These are phyloP conservation scores for Pythium graminicola DNA, from an alignment of 352 stramenopile genomes.

Conservation along the genomic window DNA sequence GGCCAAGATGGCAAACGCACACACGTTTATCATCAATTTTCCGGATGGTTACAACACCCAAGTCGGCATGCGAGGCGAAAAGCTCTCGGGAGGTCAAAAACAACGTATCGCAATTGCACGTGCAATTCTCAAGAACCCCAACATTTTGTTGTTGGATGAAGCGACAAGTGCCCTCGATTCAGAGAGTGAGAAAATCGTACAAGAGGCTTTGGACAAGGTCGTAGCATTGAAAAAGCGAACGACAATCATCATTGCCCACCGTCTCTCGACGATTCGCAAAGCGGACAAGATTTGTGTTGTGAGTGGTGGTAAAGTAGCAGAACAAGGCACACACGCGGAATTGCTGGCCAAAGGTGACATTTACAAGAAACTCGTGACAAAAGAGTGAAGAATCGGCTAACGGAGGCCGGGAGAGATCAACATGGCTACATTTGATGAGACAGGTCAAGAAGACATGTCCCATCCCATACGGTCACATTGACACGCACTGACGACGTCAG, in stretches of 20 bases:
- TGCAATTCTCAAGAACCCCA: conserved; percentile 85
- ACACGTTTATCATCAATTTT: conserved; percentile 89
- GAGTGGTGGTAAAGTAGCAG: conserved; percentile 85
- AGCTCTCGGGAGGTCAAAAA: conserved; percentile 54
- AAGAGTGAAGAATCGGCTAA: conserved; percentile 2
- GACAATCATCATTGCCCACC: conserved; percentile 92
- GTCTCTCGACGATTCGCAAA: conserved; percentile 91
- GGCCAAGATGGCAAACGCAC: conserved; percentile 89
- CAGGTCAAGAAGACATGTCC: not conserved
- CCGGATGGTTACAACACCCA: conserved; percentile 89
- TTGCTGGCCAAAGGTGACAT: conserved; percentile 48
- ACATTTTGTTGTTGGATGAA: conserved; percentile 89
- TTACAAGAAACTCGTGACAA: conserved; percentile 22
- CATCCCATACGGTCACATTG: not conserved
- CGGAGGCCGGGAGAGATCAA: not conserved
- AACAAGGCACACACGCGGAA: conserved; percentile 90
- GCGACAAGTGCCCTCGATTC: conserved; percentile 83
- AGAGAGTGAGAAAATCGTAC: conserved; percentile 78
- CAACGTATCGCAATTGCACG: conserved; percentile 90
- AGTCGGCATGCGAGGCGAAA: conserved; percentile 90
- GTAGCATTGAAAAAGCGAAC: conserved; percentile 59
- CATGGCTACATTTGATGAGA: conserved; percentile 16
- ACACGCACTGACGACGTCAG: not conserved
- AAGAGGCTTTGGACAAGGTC: conserved; percentile 66
- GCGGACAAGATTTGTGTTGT: conserved; percentile 94